Base-by-base conservation (phyloP, 108 stramenopile species). In the Conticribra guillardii region DNA sequence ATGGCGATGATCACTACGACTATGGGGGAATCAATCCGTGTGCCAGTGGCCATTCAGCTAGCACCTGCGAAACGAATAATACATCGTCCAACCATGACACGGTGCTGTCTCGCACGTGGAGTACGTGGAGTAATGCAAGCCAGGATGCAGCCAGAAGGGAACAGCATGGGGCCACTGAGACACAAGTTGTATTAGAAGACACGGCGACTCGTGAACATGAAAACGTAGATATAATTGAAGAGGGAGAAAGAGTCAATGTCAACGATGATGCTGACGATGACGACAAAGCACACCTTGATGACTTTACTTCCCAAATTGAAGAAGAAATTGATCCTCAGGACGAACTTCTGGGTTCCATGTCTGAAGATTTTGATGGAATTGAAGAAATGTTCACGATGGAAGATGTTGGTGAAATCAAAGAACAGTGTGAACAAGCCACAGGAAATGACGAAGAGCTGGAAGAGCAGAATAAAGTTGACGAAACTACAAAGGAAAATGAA, bases 31-130 rank as follows among this genome's bases (percentile, higher is more conserved):
- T 18, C 47, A 9, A 26, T 1, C 24, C 30, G 33, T 19, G 37
- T 49, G 31, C 46, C 3, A 65, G 60, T 28, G 34, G 37, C 19
- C 64, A 65, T 53, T 65, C 64, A 4, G 64, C 45, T 23, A 51
- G 49, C 32, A 65, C 64, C 31, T 27, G 49, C 0, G 64, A 65
- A 33, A 65, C 34, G 1, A 50, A 65, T 37, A 65, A 65, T 53
- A 41, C 37, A 5, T 41, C 37, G 37, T 41, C 37, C 37, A 41
- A 41, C 37, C 16, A 53, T 27, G n/a, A 4, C 18, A 11, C 7
- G 30, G 16, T 3, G 19, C 3, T 65, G 4, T 30, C 14, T 26
- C 46, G 33, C 18, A 60, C 60, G 11, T 52, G 21, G 19, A 53
- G 52, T 53, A 17, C 52, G 4, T 49, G 24, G 17, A 65, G 64